Conservation (phyloP, 2,329 filamentous ascomycete species). For the Chaetomiaceae sp. region DNA sequence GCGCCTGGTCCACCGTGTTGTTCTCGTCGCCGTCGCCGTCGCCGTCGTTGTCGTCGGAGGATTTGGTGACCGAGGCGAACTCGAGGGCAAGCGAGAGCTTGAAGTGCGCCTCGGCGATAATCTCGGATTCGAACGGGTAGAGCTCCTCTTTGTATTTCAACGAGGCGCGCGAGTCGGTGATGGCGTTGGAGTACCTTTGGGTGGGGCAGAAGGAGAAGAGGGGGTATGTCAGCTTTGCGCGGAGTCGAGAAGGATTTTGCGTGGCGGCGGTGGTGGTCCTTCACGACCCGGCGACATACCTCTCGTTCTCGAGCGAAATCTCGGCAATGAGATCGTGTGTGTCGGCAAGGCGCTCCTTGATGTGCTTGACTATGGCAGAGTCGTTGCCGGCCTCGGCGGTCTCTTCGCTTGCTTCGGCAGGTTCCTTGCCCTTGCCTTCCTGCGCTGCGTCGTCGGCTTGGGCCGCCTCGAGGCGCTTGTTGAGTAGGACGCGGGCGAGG, state of each 20-base stretch:
- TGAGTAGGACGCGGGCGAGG: slow-evolving; percentile 62
- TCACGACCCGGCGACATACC: slow-evolving; percentile 38
- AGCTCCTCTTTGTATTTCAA: slow-evolving; percentile 74
- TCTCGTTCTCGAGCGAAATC: slow-evolving; percentile 94
- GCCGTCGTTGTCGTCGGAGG: slow-evolving; percentile 46
- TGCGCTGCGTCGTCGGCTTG: slow-evolving; percentile 31
- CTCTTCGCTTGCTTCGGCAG: too few species aligned
- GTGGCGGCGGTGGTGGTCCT: slow-evolving; percentile 6
- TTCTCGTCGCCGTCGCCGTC: slow-evolving; percentile 34
- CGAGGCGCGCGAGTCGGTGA: slow-evolving; percentile 71
- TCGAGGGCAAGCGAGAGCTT: slow-evolving; percentile 93
- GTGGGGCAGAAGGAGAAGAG: not conserved
- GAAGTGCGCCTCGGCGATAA: slow-evolving; percentile 91
- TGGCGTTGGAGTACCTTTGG: slow-evolving; percentile 70
- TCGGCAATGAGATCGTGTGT: slow-evolving; percentile 92
- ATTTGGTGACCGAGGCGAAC: slow-evolving; percentile 73
- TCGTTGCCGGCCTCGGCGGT: slow-evolving; percentile 27
- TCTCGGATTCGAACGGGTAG: slow-evolving; percentile 71
- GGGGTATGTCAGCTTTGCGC: slow-evolving; percentile 15
- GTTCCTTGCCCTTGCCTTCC: slow-evolving; percentile 40
- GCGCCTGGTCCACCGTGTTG: slow-evolving; percentile 57
- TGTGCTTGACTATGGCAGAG: slow-evolving; percentile 43
- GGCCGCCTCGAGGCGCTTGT: slow-evolving; percentile 44
- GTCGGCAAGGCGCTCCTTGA: slow-evolving; percentile 84
- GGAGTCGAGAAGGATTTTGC: slow-evolving; percentile 4